Base-by-base conservation (phyloP, 129 eudicot genomes). In the Helianthus tuberosus region DNA sequence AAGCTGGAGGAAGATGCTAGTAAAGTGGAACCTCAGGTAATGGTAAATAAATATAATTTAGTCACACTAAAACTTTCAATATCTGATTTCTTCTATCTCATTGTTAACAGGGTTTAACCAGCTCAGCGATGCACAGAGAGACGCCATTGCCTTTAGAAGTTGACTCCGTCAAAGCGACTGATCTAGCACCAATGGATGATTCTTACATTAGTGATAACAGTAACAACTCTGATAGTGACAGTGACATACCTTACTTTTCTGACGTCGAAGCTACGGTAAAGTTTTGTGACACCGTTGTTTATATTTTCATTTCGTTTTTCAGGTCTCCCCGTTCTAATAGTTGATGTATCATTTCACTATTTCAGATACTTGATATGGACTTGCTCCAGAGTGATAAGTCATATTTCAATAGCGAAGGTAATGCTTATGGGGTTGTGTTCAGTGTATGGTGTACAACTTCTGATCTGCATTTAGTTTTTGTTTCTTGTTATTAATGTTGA, bases 191-290 rank as follows among this genome's bases (percentile, higher is more conserved):
- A 74, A 60, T 69, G 44, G 81, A 47, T 49, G 84, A 84, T 51
- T 55, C 84, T 63, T 82, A 82, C 47, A 60, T 65, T 35, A 86
- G 86, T 3, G 95, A 85, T 29, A 86, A 87, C 23, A 92, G 84
- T 29, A 86, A 87, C 20, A 92, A 89, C 69, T 75, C 89, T 11
- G 82, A 78, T 65, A 82, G 85, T 70, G 98, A 89, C 70, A 84
- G 84, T 71, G 98, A 89, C 16, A 83, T 93, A 71, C 96, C 98
- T 71, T 87, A 84, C 80, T 90, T 81, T 83, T 93, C 98, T 68
- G 98, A 93, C 75, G 72, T 93, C 64, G 98, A 93, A 84, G 96
- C 95, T 69, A 87, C 88, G 98, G 98, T 93, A 84, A 69, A 38
- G 43, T 49, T 60, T 15, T 44, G 55, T 59, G 66, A 58, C 23